A percentile compares a stretch with the other conserved stretches of the same genome.
phyloP scores from a whole-genome alignment of 805 yeast species.

The Zygosaccharomyces bailii region DNA sequence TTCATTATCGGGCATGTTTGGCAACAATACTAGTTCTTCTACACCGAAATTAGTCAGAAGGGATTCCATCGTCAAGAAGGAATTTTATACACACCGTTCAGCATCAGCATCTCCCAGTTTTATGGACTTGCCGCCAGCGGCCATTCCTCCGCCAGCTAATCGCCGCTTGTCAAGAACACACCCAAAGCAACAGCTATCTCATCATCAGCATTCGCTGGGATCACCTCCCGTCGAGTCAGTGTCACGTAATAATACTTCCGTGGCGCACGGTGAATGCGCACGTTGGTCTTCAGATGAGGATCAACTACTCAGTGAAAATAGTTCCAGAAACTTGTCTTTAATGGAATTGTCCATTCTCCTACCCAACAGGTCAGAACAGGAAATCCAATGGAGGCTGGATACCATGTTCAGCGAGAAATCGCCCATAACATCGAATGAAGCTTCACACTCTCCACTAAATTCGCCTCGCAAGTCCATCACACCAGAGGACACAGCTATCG shows the following conservation, averaged over 20 bases:
- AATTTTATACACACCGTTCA: constrained; percentile 14
- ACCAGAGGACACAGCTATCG: constrained; percentile 25
- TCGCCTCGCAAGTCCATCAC: constrained; percentile 24
- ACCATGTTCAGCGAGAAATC: constrained; percentile 32
- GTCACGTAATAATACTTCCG: constrained; percentile 4
- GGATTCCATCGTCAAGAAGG: constrained; percentile 23
- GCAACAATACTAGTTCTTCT: constrained; percentile 12
- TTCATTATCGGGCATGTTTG: constrained; percentile 18
- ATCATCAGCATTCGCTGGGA: constrained; percentile 4
- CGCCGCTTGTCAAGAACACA: constrained; percentile 13
- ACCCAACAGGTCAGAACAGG: constrained; percentile 71
- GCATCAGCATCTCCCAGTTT: constrained; percentile 15
- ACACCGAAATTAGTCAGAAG: constrained; percentile 22
- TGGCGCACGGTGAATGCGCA: constrained; percentile 7
- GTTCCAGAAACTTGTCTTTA: constrained; percentile 58
- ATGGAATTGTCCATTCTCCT: constrained; percentile 71
- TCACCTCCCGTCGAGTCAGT: constrained; percentile 1
- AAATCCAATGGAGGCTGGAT: constrained; percentile 61
- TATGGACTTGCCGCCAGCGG: constrained; percentile 21
- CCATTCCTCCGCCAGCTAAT: constrained; percentile 10
- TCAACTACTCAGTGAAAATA: constrained; percentile 51
- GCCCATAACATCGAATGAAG: constrained; percentile 11
- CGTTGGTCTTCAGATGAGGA: constrained; percentile 66
- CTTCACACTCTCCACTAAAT: constrained; percentile 19
- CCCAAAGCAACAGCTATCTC: constrained; percentile 5